These are phyloP conservation scores for Chiua virens DNA, from an alignment of 768 basidiomycete species.

Conservation along the genomic window DNA sequence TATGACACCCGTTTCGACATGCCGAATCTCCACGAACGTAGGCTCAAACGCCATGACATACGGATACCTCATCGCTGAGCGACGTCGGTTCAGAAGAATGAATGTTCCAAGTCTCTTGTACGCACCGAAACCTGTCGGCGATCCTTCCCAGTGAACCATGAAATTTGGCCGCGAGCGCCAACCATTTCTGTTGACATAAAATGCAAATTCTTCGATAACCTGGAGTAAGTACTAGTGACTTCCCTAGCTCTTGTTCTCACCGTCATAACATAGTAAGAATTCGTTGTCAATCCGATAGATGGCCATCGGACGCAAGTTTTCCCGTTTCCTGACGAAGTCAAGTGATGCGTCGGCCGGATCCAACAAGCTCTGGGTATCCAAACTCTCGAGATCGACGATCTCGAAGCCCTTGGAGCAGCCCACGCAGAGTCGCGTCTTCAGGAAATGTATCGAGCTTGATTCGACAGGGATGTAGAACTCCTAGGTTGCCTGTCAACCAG, in stretches of 20 bases:
- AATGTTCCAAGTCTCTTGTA: constrained; percentile 4
- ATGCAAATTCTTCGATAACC: constrained; percentile 79
- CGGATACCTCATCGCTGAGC: constrained; percentile 87
- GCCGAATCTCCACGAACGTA: constrained; percentile 93
- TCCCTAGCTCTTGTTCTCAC: constrained; percentile 44
- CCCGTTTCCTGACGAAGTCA: constrained; percentile 90
- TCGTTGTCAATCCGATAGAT: constrained; percentile 97
- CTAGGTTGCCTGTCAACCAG: constrained; percentile 37
- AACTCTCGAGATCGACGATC: constrained; percentile 94
- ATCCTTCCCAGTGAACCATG: constrained; percentile 97
- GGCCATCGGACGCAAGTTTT: constrained; percentile 89
- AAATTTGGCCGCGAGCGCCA: constrained; percentile 88
- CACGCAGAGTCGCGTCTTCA: constrained; percentile 96
- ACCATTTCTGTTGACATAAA: constrained; percentile 97
- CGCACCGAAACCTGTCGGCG: constrained; percentile 92
- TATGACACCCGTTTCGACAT: constrained; percentile 89
- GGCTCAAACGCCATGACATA: constrained; percentile 97
- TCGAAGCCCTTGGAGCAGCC: constrained; percentile 98
- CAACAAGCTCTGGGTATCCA: constrained; percentile 94
- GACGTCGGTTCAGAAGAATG: constrained; percentile 6
- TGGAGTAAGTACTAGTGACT: constrained; percentile 5
- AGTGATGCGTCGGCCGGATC: constrained; percentile 90
- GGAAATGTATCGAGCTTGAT: constrained; percentile 93
- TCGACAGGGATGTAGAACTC: constrained; percentile 99
- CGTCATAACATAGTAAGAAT: constrained; percentile 96